Base-by-base conservation (phyloP, 495 filamentous ascomycete species). In the Podospora fimiseda region DNA sequence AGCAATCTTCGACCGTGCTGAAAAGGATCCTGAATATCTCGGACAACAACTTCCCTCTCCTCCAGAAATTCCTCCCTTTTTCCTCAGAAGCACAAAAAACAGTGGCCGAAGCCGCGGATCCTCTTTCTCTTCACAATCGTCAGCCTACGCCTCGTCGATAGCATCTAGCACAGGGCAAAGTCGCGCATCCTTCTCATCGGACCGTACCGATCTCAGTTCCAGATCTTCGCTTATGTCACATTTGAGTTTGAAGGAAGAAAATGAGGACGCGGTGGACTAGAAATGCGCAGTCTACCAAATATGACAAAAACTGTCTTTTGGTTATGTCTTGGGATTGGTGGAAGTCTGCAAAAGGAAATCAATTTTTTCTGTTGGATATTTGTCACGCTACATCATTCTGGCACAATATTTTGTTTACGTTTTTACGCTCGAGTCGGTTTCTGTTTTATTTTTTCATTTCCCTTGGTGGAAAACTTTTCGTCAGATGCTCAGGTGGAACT, bases 271-370 rank as follows among this genome's bases (percentile, higher is more conserved):
- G 39, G 39, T 18, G 13, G 39, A 42, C 16, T 15, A 15, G 20
- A 18, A 19, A 42, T 42, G 39, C 5, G 14, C 16, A 16, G 39
- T 8, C 8, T 8, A 16, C 5, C 38, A 15, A 42, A 42, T 9
- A 42, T 19, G 39, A 42, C 15, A 42, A 42, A 42, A 9, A 42
- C 39, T 42, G 39, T 42, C 39, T 42, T 42, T 14, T 42, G 39
- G 39, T 42, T 8, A 6, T 41, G 8, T 42, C 6, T 19, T 42
- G 39, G 38, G n/a, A n/a, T n/a, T n/a, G n/a, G n/a, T n/a, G n/a
- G n/a, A n/a, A n/a, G n/a, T n/a, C n/a, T n/a, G n/a, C n/a, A n/a
- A n/a, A n/a, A n/a, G n/a, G n/a, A n/a, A n/a, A n/a, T n/a, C n/a
- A n/a, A n/a, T n/a, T n/a, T n/a, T n/a, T n/a, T n/a, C n/a, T n/a